A percentile compares a stretch with the other conserved stretches of the same genome.
These are phyloP conservation scores for Pouteria glomerata DNA, from an alignment of 148 eudicot species.

Conservation along the genomic window DNA sequence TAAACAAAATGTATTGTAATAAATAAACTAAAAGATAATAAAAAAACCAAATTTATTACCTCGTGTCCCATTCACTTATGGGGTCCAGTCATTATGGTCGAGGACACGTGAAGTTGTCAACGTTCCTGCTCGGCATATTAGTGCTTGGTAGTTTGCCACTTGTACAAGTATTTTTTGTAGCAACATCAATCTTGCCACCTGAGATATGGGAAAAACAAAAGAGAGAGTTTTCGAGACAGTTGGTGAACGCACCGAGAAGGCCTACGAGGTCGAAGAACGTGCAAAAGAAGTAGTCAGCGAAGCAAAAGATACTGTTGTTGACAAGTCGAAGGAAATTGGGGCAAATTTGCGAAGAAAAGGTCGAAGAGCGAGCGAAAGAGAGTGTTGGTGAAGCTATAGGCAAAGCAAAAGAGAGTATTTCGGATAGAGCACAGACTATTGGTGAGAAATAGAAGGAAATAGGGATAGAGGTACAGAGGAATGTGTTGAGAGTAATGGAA, in stretches of 20 bases:
- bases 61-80: too few species aligned
- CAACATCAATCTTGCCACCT: constrained; percentile 23
- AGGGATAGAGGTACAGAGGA: constrained; percentile 4
- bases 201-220: constrained; percentile 26
- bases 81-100: too few species aligned
- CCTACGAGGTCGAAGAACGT: constrained; percentile 5
- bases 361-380: constrained; percentile 14
- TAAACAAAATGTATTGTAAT: too few species aligned
- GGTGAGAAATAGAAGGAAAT: constrained; percentile 9
- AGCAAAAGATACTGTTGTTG: background rate
- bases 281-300: background rate
- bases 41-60: too few species aligned
- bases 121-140: constrained; percentile 17
- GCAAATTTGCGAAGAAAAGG: constrained; percentile 7
- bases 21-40: too few species aligned
- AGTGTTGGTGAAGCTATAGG: too few species aligned
- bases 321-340: constrained; percentile 12
- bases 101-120: too few species aligned
- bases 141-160: constrained; percentile 50
- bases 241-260: constrained; percentile 14
- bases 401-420: background rate
- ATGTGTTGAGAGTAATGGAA: background rate
- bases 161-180: constrained; percentile 36
- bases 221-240: constrained; percentile 19
- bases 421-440: background rate